Evolutionary conservation across 2,329 filamentous ascomycete genomes (phyloP).

Genomic region (Fusarium torreyae): DNA sequence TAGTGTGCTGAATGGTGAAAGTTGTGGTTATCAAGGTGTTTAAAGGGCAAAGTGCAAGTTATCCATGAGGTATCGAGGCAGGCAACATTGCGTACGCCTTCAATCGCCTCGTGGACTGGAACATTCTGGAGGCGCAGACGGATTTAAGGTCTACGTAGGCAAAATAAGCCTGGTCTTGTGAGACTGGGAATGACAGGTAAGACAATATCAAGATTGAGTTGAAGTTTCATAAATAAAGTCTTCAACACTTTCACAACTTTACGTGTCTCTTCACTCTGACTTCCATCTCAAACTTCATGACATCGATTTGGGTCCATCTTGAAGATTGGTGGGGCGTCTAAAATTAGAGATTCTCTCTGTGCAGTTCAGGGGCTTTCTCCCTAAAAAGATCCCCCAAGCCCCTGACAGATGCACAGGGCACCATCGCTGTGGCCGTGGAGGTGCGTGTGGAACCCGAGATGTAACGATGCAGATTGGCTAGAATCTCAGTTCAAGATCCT

Average conservation of each 20-base stretch:
- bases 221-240: not conserved
- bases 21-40: constrained; percentile 6
- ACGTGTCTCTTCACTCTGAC: not conserved
- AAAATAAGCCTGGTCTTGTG: not conserved
- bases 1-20: not conserved
- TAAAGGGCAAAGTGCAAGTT: constrained; percentile 3
- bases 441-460: constrained; percentile 20
- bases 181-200: not conserved
- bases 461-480: constrained; percentile 41
- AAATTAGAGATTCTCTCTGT: constrained; percentile 40
- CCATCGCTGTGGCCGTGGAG: constrained; percentile 31
- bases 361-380: constrained; percentile 35
- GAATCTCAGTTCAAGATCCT: constrained; percentile 19
- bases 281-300: constrained; percentile 33
- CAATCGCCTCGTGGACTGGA: constrained; percentile 31
- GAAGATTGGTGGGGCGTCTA: constrained; percentile 39
- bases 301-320: constrained; percentile 24
- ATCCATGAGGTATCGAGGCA: constrained; percentile 18
- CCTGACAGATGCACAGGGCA: constrained; percentile 34
- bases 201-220: not conserved
- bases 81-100: constrained; percentile 49
- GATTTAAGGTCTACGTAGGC: constrained; percentile 16
- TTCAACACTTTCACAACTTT: not conserved
- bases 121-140: constrained; percentile 46
- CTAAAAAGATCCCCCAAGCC: constrained; percentile 24